phyloP scores from a whole-genome alignment of 164 flowering plant species.

The Platanus orientalis region DNA sequence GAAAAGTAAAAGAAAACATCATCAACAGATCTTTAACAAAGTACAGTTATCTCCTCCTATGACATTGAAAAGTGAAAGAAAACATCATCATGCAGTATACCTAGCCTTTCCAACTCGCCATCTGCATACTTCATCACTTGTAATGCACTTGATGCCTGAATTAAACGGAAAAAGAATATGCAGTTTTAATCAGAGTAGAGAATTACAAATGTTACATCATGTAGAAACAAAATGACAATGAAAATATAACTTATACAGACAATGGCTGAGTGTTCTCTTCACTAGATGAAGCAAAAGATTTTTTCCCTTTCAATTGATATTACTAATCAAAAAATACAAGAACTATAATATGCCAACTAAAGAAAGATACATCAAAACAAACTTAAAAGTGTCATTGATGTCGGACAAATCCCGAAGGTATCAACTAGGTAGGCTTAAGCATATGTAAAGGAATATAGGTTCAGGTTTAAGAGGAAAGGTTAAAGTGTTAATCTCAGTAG shows the following conservation, averaged over 20 bases:
- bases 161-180: constrained; percentile 18
- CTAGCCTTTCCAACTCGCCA: constrained; percentile 99
- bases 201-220: neutral
- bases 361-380: neutral
- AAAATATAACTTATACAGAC: neutral
- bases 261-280: neutral
- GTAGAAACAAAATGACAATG: neutral
- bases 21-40: too few species aligned
- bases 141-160: constrained; percentile 95
- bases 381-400: too few species aligned
- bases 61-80: too few species aligned
- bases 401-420: too few species aligned
- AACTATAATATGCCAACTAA: too few species aligned
- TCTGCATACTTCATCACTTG: constrained; percentile 99
- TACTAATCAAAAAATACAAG: too few species aligned
- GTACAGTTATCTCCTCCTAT: too few species aligned
- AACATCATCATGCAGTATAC: too few species aligned
- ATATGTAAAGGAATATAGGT: too few species aligned
- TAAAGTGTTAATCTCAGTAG: too few species aligned
- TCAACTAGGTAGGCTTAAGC: too few species aligned
- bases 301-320: neutral
- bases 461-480: too few species aligned
- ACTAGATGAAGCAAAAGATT: neutral
- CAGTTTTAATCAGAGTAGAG: constrained; percentile 4
- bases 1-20: neutral